Evolutionary conservation across 2,329 filamentous ascomycete species (phyloP).

Genomic region (Fusarium sacchari): DNA sequence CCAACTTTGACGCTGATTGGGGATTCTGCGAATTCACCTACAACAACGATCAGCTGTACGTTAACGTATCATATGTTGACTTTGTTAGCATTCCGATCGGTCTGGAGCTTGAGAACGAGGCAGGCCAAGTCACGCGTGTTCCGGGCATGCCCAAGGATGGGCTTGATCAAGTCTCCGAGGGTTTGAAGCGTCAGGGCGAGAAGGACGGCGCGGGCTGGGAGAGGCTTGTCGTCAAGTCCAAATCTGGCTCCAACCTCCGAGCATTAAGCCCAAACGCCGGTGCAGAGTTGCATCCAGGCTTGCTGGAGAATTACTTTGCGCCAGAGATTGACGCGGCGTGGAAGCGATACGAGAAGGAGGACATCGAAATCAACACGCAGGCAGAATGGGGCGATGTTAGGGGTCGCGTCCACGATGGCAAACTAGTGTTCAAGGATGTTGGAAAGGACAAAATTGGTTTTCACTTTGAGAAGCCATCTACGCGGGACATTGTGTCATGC

Average conservation of each 20-base stretch:
- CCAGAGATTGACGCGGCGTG: constrained; percentile 63
- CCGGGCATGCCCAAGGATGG: constrained; percentile 60
- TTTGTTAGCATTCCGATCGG: constrained; percentile 75
- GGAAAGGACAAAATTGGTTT: constrained; percentile 46
- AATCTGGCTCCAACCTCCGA: constrained; percentile 55
- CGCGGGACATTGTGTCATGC: constrained; percentile 63
- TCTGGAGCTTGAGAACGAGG: constrained; percentile 60
- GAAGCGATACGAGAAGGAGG: constrained; percentile 56
- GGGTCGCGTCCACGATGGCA: constrained; percentile 53
- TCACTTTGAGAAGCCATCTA: constrained; percentile 57
- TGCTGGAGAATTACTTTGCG: constrained; percentile 63
- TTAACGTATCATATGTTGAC: constrained; percentile 80
- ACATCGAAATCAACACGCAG: constrained; percentile 65
- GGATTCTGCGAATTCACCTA: constrained; percentile 77
- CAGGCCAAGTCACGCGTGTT: constrained; percentile 57
- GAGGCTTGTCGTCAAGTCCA: constrained; percentile 58
- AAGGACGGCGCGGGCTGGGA: constrained; percentile 62
- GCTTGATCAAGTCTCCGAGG: constrained; percentile 56
- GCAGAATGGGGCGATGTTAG: constrained; percentile 59
- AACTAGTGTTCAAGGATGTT: constrained; percentile 54
- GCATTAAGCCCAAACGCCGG: constrained; percentile 65
- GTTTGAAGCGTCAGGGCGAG: constrained; percentile 57
- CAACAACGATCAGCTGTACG: constrained; percentile 69
- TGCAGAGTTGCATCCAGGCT: constrained; percentile 53
- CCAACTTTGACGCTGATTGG: constrained; percentile 71